Base-by-base conservation (phyloP, 768 basidiomycete species). In the Amanita phalloides region DNA sequence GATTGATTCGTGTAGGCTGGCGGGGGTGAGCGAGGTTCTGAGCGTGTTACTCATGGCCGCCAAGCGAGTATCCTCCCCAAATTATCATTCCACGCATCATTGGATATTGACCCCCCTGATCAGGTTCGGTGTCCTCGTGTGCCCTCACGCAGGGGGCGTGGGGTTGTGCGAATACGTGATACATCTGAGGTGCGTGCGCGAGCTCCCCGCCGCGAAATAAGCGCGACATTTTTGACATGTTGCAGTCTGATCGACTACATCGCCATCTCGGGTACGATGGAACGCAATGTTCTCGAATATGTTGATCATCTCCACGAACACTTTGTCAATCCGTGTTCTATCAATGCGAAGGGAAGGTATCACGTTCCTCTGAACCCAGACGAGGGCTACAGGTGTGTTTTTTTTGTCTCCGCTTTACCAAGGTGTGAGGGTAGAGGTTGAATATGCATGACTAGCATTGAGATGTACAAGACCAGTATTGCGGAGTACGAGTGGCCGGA, bases 91-190 rank as follows among this genome's bases (percentile, higher is more conserved):
- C 23, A 2, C 4, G 23, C 26, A 4, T 30, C 8, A 30, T n/a
- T 14, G 28, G 17, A 17, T 17, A 33, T 23, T 42, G n/a, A n/a
- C 17, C 13, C 11, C 11, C 21, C n/a, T 11, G 35, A 17, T 42
- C 50, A 87, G 84, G 59, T 91, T 88, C 60, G 87, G 86, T 44
- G 74, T 91, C 30, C 82, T 86, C 3, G 89, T 93, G 11, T 92
- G 90, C 61, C 94, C 94, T 8, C 94, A 97, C 63, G 93, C 94
- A 0, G 94, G 94, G 36, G 94, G 94, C 55, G 90, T 96, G 37
- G 91, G 91, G 6, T 71, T 95, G 30, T 94, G 93, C 62, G 90
- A 95, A 71, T 88, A 92, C 66, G 90, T 89, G 45, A 90, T 92
- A 57, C 87, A 89, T 60, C 67, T 88, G 45, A 84, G 84, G 84